Conservation (phyloP, 129 eudicot genomes). For the Apium graveolens region DNA sequence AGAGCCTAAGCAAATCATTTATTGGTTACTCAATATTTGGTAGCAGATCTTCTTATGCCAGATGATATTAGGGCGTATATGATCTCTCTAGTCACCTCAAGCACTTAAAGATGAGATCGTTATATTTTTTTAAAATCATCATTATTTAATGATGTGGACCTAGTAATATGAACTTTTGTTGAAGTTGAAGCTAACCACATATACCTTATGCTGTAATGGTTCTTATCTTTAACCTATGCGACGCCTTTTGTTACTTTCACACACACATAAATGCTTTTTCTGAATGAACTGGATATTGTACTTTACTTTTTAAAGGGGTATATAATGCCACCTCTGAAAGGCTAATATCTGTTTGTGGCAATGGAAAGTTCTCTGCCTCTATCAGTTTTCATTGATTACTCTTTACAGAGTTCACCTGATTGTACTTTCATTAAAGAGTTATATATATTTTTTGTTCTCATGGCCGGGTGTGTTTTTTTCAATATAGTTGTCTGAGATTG, state of each 20-base stretch:
- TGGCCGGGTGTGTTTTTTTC: background rate
- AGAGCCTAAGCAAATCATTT: background rate
- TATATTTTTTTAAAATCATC: background rate
- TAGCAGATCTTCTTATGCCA: background rate
- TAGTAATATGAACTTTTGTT: background rate
- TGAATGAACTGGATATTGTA: background rate
- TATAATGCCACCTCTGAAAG: background rate
- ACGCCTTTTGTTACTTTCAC: background rate
- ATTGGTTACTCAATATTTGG: background rate
- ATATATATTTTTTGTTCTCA: background rate
- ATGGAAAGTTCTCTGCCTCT: background rate
- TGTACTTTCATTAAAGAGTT: background rate
- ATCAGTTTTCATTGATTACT: background rate
- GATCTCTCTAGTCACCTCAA: background rate
- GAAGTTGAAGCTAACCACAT: background rate
- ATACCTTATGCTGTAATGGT: background rate
- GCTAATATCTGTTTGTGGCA: background rate
- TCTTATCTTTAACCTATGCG: background rate
- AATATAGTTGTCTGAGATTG: conserved; percentile 28
- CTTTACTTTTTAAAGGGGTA: background rate
- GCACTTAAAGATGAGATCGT: background rate
- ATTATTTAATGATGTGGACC: background rate
- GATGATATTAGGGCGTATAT: background rate
- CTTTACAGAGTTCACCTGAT: background rate
- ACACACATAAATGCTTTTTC: background rate